Base-by-base conservation (phyloP, 2,329 filamentous ascomycete species). In the Hysterium pulicare region DNA sequence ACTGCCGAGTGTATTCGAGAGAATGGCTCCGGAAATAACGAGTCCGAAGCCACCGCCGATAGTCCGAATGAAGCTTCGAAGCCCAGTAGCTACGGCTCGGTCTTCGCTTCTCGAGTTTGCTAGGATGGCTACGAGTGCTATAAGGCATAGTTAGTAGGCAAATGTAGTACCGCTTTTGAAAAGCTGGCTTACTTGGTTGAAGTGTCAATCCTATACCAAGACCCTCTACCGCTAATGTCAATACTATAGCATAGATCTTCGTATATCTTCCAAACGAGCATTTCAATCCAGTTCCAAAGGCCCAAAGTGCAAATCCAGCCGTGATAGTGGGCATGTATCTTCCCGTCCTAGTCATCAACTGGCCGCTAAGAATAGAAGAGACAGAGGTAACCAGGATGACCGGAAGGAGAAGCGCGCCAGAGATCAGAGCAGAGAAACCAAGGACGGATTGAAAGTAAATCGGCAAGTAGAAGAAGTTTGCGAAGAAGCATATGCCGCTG, bases 1-100 rank as follows among this genome's bases (percentile, higher is more conserved):
- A 17, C 35, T 22, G 10, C 41, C 31, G 6, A 52, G 26, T 1
- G 35, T 48, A 20, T 52, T 52, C 9, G 47, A 31, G 6, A 53
- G 46, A 16, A 50, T 51, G 11, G 48, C 44, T 11, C 48, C 50
- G n/a, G 50, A 50, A 2, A 51, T 44, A 19, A 48, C 46, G 5
- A 53, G 36, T 5, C 50, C 50, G 24, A 53, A 49, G 13, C 79
- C 69, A n/a, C 79, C 80, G 5, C 81, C 81, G 3, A 78, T 65
- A 33, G 73, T 76, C 6, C 81, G 75, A 48, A 82, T 71, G 57
- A 83, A 83, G 51, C 83, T 84, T 1, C 81, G 71, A 38, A 76
- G 73, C 2, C 76, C 77, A 28, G 81, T 82, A 11, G 81, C 74
- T 1, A 83, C 76, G 2, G 81, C 81, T 19, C 81, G 71, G 32